Conservation (phyloP, 2,329 filamentous ascomycete species). For the Pseudogymnoascus sp. region DNA sequence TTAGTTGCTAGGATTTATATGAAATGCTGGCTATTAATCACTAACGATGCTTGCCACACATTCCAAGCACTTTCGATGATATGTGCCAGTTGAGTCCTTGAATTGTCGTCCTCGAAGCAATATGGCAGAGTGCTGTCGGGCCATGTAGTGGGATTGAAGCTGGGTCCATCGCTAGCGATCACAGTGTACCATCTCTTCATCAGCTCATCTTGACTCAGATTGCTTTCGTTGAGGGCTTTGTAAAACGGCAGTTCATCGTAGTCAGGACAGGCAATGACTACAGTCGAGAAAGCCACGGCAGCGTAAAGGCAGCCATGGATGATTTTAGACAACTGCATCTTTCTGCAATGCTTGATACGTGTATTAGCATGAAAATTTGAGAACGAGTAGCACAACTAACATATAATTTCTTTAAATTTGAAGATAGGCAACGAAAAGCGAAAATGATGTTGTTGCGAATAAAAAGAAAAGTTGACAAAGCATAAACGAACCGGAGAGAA, state of each 20-base stretch:
- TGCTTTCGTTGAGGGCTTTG: not conserved
- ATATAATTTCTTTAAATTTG: not conserved
- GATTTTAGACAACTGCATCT: not conserved
- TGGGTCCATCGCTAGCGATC: not conserved
- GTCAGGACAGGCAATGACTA: not conserved
- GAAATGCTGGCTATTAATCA: not conserved
- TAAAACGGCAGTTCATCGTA: not conserved
- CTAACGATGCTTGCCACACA: slow-evolving; percentile 1
- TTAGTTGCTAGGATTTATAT: not conserved
- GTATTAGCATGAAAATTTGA: not conserved
- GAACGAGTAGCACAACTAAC: not conserved
- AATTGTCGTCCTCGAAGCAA: slow-evolving; percentile 9
- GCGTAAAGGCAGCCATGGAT: not conserved
- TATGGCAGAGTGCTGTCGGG: slow-evolving; percentile 3
- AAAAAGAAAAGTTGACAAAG: not conserved
- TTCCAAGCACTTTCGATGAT: slow-evolving; percentile 7
- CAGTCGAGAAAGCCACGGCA: not conserved
- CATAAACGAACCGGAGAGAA: not conserved
- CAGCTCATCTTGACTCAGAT: not conserved
- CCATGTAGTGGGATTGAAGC: not conserved
- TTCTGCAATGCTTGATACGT: not conserved
- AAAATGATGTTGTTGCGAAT: not conserved
- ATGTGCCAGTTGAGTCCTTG: not conserved
- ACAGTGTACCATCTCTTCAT: slow-evolving; percentile 1
- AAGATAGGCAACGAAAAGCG: not conserved